A percentile compares a stretch with the other conserved stretches of the same genome.
Evolutionary conservation across 495 filamentous ascomycete genomes (phyloP).

Genomic region (Penicillium subrubescens): DNA sequence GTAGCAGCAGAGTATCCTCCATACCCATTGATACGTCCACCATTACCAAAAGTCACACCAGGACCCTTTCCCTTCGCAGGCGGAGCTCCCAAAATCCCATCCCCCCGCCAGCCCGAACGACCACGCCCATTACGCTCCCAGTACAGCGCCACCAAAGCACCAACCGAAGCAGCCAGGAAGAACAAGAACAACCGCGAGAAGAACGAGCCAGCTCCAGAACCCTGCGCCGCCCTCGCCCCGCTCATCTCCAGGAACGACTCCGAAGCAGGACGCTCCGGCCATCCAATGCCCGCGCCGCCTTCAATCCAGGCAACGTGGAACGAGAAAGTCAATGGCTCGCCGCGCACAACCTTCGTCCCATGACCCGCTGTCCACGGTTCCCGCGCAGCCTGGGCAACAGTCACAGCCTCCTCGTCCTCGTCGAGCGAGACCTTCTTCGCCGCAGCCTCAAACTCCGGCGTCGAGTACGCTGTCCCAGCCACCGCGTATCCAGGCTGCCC

Average conservation of each 20-base stretch:
- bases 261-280: conserved; percentile 32
- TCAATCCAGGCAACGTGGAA: conserved; percentile 88
- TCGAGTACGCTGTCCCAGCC: conserved; percentile 83
- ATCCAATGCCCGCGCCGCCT: conserved; percentile 56
- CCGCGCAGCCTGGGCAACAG: conserved; percentile 40
- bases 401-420: conserved; percentile 36
- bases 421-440: conserved; percentile 35
- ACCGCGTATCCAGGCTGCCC: conserved; percentile 67
- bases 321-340: conserved; percentile 77
- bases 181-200: conserved; percentile 46
- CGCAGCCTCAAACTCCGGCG: conserved; percentile 63
- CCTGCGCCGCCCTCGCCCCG: conserved; percentile 9
- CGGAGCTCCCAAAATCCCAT: conserved; percentile 49
- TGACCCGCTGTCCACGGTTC: conserved; percentile 51
- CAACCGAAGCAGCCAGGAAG: conserved; percentile 46
- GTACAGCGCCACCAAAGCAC: conserved; percentile 48
- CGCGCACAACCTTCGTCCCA: conserved; percentile 74
- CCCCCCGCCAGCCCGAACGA: conserved; percentile 36
- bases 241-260: conserved; percentile 46
- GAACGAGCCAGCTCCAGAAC: conserved; percentile 24
- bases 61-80: conserved; percentile 30
- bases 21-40: conserved; percentile 52
- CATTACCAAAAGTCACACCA: conserved; percentile 48
- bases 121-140: conserved; percentile 45
- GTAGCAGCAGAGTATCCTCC: conserved; percentile 44